Evolutionary conservation across 1,284 basidiomycete genomes (phyloP), one percentile per base, ranked within the genome.

Genomic region (Irpex sp.): DNA sequence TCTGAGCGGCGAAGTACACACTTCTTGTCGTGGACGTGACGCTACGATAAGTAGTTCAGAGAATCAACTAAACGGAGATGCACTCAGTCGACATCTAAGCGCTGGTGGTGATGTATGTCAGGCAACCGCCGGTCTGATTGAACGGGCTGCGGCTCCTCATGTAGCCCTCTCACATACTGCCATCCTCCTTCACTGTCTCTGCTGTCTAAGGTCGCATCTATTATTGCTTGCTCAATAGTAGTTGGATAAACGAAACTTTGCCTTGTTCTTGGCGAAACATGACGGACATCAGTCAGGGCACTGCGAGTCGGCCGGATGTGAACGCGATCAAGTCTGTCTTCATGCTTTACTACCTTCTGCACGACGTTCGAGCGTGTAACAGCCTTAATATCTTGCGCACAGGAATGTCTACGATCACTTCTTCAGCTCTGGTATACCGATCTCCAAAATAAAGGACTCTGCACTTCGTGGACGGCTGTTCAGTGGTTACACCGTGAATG

Each of bases 391-490:
- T 65, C 39, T 57, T 72, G 53, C 35, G 33, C 4, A 55, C 31
- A 91, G 89, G 76, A 77, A 78, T 66, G 78, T 82, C 58, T 92
- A 87, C 70, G 76, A 84, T 67, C 77, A 79, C 65, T 75, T 93
- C 57, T 90, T 92, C 73, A 77, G 78, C 53, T 79, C 83, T 51
- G 81, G 81, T 47, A 71, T 73, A 43, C 81, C 82, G 58, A 76
- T 88, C 31, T 81, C 84, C 47, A 90, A 86, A 72, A 75, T 91
- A 63, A 85, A 83, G 70, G 87, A 92, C 72, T 80, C 81, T 19
- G 83, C 86, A 8, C 76, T 89, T 17, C 79, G 83, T 59, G 86
- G 87, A 65, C 81, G 83, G 17, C 72, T 93, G 21, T 82, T 89
- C 65, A 72, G 76, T 58, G 68, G 75, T 19, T 26, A 33, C 2